A percentile compares a stretch with the other conserved stretches of the same genome.
These are phyloP conservation scores for Amphibolis antarctica DNA, from an alignment of 106 monocot genomes.

Conservation along the genomic window DNA sequence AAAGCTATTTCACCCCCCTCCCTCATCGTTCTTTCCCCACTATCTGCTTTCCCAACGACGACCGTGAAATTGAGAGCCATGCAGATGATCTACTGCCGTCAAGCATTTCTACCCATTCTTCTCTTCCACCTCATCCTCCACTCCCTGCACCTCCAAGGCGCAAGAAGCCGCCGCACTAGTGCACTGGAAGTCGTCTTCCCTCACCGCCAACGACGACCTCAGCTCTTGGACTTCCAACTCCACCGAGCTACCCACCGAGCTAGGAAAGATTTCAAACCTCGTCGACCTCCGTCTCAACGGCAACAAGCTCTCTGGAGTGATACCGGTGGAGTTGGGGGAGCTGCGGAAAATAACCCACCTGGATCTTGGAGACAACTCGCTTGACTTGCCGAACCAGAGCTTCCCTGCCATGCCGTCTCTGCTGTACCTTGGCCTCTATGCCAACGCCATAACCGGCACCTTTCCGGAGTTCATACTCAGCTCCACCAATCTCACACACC, in stretches of 20 bases:
- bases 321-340: conserved; percentile 34
- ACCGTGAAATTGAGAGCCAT: too few relatives aligned
- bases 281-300: conserved; percentile 16
- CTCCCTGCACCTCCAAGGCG: not conserved
- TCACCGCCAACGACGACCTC: not conserved
- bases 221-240: not conserved
- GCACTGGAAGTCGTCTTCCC: not conserved
- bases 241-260: conserved; percentile 34
- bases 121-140: not conserved
- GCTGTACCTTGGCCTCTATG: conserved; percentile 23
- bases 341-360: conserved; percentile 23
- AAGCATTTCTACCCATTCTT: conserved; percentile 2
- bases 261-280: conserved; percentile 26
- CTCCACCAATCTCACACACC: conserved; percentile 36
- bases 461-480: conserved; percentile 57
- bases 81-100: too few relatives aligned
- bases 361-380: conserved; percentile 38
- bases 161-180: not conserved
- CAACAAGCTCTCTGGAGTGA: conserved; percentile 27
- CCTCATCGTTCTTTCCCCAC: too few relatives aligned
- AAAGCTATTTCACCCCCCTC: too few relatives aligned
- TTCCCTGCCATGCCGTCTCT: conserved; percentile 26
- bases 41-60: too few relatives aligned
- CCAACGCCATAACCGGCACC: conserved; percentile 15
- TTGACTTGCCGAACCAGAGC: conserved; percentile 6